Evolutionary conservation across 331 rosid genomes (phyloP).

Genomic region (Rosa hybrid): DNA sequence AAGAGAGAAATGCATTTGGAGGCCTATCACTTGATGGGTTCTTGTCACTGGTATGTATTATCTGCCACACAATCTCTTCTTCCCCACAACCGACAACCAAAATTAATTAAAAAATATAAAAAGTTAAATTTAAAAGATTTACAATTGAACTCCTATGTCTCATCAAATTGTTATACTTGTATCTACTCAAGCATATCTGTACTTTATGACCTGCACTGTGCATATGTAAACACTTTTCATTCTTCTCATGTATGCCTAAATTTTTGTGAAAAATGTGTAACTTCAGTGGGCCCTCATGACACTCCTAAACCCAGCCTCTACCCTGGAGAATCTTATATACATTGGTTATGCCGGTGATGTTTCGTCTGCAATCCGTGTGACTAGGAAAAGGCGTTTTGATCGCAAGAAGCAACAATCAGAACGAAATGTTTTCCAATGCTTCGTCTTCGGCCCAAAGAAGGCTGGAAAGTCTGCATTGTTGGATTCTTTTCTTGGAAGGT

Average conservation of each 20-base stretch:
- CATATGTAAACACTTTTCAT: background rate
- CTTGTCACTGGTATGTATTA: constrained; percentile 61
- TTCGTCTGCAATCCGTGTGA: constrained; percentile 72
- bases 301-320: constrained; percentile 71
- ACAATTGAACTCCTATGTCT: background rate
- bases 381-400: constrained; percentile 76
- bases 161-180: background rate
- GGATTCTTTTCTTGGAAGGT: constrained; percentile 91
- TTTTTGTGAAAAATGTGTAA: constrained; percentile 9
- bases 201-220: background rate
- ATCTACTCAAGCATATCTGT: background rate
- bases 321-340: constrained; percentile 88
- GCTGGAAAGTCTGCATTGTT: constrained; percentile 88
- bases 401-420: constrained; percentile 86
- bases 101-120: background rate
- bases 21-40: constrained; percentile 83
- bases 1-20: constrained; percentile 77
- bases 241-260: constrained; percentile 6
- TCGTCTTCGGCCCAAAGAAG: constrained; percentile 88
- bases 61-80: background rate
- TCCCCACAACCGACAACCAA: background rate
- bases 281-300: constrained; percentile 98
- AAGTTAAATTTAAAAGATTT: background rate
- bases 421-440: constrained; percentile 85
- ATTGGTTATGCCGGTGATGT: constrained; percentile 79